A percentile compares a stretch with the other conserved stretches of the same genome.
These are phyloP conservation scores for Plasmodium inui DNA, from an alignment of 169 alveolate genomes.

Conservation along the genomic window DNA sequence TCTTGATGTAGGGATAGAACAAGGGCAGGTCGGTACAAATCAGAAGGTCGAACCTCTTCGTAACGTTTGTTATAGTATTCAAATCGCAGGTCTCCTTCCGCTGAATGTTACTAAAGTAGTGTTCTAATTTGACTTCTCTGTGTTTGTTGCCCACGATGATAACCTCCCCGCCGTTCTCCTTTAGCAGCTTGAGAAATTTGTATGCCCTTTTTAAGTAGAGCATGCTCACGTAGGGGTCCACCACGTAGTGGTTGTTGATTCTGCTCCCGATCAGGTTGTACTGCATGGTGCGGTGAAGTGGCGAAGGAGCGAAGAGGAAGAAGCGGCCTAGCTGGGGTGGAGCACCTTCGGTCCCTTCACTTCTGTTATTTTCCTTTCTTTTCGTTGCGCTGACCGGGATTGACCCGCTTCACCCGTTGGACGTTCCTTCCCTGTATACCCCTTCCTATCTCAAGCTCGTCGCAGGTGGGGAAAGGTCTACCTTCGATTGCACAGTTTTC, in stretches of 20 bases:
- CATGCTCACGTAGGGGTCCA: slow-evolving; percentile 83
- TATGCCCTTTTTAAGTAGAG: slow-evolving; percentile 81
- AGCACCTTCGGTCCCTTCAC: not conserved
- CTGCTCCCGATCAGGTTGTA: slow-evolving; percentile 74
- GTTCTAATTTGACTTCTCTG: slow-evolving; percentile 67
- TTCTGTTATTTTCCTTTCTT: not conserved
- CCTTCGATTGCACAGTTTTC: not conserved
- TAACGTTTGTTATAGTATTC: slow-evolving; percentile 76
- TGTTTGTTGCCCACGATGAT: slow-evolving; percentile 80
- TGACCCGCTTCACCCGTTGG: too few relatives aligned
- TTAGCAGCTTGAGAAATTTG: slow-evolving; percentile 77
- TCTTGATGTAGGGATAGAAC: slow-evolving; percentile 78
- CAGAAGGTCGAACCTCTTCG: slow-evolving; percentile 79
- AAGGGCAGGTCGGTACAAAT: slow-evolving; percentile 83
- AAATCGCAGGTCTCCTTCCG: slow-evolving; percentile 63
- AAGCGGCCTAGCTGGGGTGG: not conserved
- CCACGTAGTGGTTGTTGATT: slow-evolving; percentile 79
- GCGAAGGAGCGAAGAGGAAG: not conserved
- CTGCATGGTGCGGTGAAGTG: slow-evolving; percentile 5
- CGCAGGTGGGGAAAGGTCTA: not conserved
- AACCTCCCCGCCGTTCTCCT: slow-evolving; percentile 80
- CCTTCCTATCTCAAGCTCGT: not conserved
- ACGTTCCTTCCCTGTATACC: not conserved
- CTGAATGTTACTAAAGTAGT: slow-evolving; percentile 27
- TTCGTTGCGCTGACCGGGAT: not conserved